Base-by-base conservation (phyloP, 1,139 yeast genomes). In the Geotrichum restrictum region DNA sequence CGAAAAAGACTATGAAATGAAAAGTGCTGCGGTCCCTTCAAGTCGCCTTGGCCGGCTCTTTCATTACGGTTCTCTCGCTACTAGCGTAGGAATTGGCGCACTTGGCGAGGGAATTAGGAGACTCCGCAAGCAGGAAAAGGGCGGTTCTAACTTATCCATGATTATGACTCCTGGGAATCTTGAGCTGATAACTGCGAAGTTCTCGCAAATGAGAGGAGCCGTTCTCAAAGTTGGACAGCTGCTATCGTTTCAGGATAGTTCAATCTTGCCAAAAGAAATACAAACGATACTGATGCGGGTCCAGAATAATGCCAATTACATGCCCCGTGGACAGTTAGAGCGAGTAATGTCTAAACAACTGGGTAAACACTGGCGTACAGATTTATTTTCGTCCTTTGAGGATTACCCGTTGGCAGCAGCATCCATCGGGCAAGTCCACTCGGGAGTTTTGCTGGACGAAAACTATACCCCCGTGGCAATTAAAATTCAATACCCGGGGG, bases 401-500 rank as follows among this genome's bases (percentile, higher is more conserved):
- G 95, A 87, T 61, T 77, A 85, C 24, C 98, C 99, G 1, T 80
- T 93, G 55, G 98, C 98, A 0, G 98, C 98, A 2, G 98, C 98
- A 1, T 88, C 96, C 3, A 93, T 93, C 62, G 98, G 98, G 2
- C 98, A 93, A 69, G 98, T 93, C 2, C 98, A 93, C 69, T 77
- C 76, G 45, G 98, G 96, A 0, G 83, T 80, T 10, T 75, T 95
- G 19, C 61, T 69, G 29, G 74, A 70, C 10, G 31, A 21, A 1
- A 68, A 69, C 34, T 78, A 80, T 57, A 71, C 79, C n/a, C 80
- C 81, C 32, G 96, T 91, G 29, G 98, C 95, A n/a, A 95, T 93
- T 13, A 93, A 93, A 66, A 89, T 93, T 3, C 99, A 93, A 68
- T 93, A 93, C 64, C 99, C 99, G 0, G 98, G 98, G n/a, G 98